These are phyloP conservation scores for Whalleya microplaca DNA, from an alignment of 2,329 filamentous ascomycete genomes.

Conservation along the genomic window DNA sequence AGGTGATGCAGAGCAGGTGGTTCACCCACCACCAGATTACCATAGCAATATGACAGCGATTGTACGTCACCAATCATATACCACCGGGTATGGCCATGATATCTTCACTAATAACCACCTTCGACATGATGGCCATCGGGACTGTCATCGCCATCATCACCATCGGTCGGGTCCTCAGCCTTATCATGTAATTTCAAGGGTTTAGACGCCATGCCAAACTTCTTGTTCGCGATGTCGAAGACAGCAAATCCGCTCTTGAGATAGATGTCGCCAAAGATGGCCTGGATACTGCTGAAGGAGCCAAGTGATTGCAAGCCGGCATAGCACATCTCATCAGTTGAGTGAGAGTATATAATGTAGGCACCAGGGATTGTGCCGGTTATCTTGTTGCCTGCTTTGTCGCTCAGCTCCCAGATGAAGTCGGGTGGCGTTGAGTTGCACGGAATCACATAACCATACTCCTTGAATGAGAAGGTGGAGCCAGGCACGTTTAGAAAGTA, in stretches of 20 bases:
- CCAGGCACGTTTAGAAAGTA: slow-evolving; percentile 63
- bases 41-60: slow-evolving; percentile 6
- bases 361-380: slow-evolving; percentile 57
- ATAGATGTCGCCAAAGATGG: slow-evolving; percentile 78
- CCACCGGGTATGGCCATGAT: not conserved
- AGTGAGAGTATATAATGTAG: slow-evolving; percentile 59
- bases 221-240: slow-evolving; percentile 60
- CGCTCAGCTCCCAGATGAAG: slow-evolving; percentile 57
- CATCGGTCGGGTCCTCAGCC: slow-evolving; percentile 11
- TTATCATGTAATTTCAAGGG: slow-evolving; percentile 37
- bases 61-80: not conserved
- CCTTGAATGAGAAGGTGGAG: slow-evolving; percentile 51
- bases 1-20: not conserved
- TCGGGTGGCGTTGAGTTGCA: slow-evolving; percentile 61
- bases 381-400: slow-evolving; percentile 46
- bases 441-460: slow-evolving; percentile 60
- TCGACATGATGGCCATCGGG: not conserved
- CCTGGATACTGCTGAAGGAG: slow-evolving; percentile 52
- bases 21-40: slow-evolving; percentile 5
- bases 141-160: not conserved
- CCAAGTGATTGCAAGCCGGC: slow-evolving; percentile 71
- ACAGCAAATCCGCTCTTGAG: slow-evolving; percentile 78
- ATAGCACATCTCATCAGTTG: slow-evolving; percentile 63
- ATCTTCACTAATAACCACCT: not conserved
- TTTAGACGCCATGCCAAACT: slow-evolving; percentile 49